Evolutionary conservation across 2,329 filamentous ascomycete genomes (phyloP).

Genomic region (Monosporascus ibericus): DNA sequence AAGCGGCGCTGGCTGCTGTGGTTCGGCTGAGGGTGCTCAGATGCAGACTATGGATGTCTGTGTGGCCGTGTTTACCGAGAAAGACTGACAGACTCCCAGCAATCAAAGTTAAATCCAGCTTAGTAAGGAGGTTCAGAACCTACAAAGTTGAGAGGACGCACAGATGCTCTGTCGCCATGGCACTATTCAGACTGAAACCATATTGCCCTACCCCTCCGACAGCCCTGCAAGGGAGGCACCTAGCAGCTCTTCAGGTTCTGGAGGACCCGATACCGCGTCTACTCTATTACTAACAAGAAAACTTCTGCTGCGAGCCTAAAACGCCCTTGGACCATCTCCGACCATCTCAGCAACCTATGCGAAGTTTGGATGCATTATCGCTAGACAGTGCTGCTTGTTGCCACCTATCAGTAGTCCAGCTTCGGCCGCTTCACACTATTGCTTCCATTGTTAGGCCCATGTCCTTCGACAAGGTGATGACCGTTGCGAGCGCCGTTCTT

Average conservation of each 20-base stretch:
- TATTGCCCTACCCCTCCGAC: too few relatives aligned
- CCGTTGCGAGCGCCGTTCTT: slow-evolving; percentile 6
- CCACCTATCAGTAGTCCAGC: not conserved
- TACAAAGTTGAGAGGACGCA: too few relatives aligned
- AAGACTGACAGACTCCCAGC: too few relatives aligned
- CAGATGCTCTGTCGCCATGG: too few relatives aligned
- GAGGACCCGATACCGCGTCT: too few relatives aligned
- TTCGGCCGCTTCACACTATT: not conserved
- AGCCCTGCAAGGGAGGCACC: too few relatives aligned
- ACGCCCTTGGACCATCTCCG: not conserved
- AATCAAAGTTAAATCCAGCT: too few relatives aligned
- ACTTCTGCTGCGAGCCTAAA: too few relatives aligned
- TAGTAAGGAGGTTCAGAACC: too few relatives aligned
- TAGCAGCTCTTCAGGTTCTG: too few relatives aligned
- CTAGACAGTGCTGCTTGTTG: not conserved
- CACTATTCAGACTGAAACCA: too few relatives aligned
- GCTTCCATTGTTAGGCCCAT: not conserved
- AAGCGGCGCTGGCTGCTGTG: slow-evolving; percentile 26
- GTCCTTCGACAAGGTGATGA: not conserved
- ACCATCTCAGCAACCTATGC: not conserved
- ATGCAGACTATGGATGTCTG: slow-evolving; percentile 39
- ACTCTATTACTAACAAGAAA: too few relatives aligned
- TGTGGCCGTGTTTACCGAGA: slow-evolving; percentile 11
- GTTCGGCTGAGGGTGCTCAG: slow-evolving; percentile 20
- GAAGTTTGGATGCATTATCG: not conserved